Base-by-base conservation (phyloP, 176 grass and related monocot genomes). In the Hyparrhenia diplandra region DNA sequence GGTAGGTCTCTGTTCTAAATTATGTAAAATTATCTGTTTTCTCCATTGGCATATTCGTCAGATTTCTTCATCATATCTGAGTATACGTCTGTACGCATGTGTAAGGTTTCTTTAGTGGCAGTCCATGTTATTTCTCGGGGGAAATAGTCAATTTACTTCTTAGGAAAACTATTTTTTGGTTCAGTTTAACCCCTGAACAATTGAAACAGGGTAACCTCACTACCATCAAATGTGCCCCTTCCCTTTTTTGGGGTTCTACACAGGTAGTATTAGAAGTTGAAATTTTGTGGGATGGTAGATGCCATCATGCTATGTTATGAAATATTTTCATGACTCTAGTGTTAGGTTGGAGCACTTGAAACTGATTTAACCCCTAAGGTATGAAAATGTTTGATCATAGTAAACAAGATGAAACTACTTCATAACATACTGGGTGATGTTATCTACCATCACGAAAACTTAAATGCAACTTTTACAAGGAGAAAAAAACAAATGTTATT, bases 1-100 rank as follows among this genome's bases (percentile, higher is more conserved):
- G 89, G 94, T 97, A 91, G 42, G 54, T 77, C 75, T 5, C 57
- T 89, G 14, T 72, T 87, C 17, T 24, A 68, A 77, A 40, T 61
- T 64, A 30, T 29, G 64, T 64, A 86, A 46, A 3, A 55, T n/a
- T 55, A 55, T 23, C 1, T 13, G 57, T 62, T 67, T 76, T 75
- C 45, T 79, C 55, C 14, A 18, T 52, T 30, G 55, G 10, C 46
- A 63, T 70, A 75, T 29, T 52, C 68, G 17, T 69, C 28, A 14
- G 10, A 73, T 57, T 66, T 83, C 28, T 54, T 45, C 13, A 86
- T n/a, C 43, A 30, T 57, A 13, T 11, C 20, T 73, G 5, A 62
- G 20, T 69, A 80, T 41, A 40, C 21, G 23, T 49, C 12, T 69
- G 74, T 41, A 40, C 21, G 23, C 60, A 18, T 29, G 62, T 47